Conservation (phyloP, 225 moss, liverwort and hornwort species). For the Sphagnum contortum region DNA sequence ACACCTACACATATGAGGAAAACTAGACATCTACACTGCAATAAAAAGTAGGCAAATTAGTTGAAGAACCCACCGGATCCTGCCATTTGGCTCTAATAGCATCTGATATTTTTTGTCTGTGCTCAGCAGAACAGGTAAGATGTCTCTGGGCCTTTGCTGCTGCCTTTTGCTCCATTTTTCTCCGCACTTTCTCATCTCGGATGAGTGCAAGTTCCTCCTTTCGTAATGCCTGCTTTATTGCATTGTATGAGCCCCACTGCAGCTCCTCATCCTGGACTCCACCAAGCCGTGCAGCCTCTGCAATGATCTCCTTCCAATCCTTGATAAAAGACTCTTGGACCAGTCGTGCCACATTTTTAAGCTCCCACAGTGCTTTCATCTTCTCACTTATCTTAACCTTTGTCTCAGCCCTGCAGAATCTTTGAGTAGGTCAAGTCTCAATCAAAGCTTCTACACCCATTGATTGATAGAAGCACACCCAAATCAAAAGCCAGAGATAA, state of each 20-base stretch:
- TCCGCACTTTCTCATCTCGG: not conserved
- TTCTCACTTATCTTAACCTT: constrained; percentile 27
- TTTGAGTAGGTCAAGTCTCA: too few species aligned
- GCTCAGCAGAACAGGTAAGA: constrained; percentile 9
- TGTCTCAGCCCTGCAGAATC: constrained; percentile 26
- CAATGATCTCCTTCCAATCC: constrained; percentile 32
- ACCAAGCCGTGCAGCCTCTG: constrained; percentile 38
- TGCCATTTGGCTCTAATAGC: constrained; percentile 51
- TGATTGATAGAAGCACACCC: not conserved
- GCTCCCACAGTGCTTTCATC: constrained; percentile 25
- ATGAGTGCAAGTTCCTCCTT: not conserved
- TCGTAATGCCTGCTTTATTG: constrained; percentile 12
- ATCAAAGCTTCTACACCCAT: too few species aligned
- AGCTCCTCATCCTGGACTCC: constrained; percentile 25
- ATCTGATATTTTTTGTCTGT: constrained; percentile 35
- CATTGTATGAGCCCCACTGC: constrained; percentile 24
- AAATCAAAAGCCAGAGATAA: not conserved
- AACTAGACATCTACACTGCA: too few species aligned
- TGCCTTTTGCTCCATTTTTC: not conserved
- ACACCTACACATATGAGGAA: too few species aligned
- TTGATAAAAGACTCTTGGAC: constrained; percentile 25
- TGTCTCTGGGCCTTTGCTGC: constrained; percentile 7
- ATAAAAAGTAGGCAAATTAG: too few species aligned
- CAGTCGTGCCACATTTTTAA: constrained; percentile 16
- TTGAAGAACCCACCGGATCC: constrained; percentile 22